These are phyloP conservation scores for Moricandia moricandioides DNA, from an alignment of 345 rosid species.

Conservation along the genomic window DNA sequence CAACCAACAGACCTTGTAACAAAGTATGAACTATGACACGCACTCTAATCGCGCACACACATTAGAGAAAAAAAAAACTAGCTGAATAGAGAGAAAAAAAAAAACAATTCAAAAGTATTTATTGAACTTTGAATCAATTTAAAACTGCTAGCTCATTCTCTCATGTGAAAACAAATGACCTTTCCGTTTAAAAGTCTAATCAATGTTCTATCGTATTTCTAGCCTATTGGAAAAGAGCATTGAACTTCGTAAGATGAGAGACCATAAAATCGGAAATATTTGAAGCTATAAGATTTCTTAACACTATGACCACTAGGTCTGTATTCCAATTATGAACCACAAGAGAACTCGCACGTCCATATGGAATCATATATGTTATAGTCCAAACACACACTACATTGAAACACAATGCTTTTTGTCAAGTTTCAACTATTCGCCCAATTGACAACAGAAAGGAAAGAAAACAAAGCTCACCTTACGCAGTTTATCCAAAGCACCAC, in stretches of 20 bases:
- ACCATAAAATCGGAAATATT: conserved; percentile 4
- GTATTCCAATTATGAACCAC: conserved; percentile 16
- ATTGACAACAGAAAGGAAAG: conserved; percentile 26
- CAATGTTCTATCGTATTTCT: conserved; percentile 6
- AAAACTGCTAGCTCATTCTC: conserved; percentile 15
- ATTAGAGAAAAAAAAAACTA: conserved; percentile 9
- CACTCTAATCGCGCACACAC: conserved; percentile 14
- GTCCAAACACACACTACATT: conserved; percentile 15
- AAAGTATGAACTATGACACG: conserved; percentile 1
- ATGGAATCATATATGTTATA: neutral
- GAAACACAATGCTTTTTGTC: conserved; percentile 7
- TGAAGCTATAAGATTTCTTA: neutral
- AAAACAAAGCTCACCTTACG: conserved; percentile 66
- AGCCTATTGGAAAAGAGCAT: conserved; percentile 12
- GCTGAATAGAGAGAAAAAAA: conserved; percentile 9
- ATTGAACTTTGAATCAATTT: neutral
- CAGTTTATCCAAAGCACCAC: conserved; percentile 93
- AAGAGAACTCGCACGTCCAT: neutral
- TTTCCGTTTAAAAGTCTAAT: neutral
- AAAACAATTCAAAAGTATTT: neutral
- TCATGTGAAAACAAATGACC: neutral
- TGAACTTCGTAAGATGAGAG: conserved; percentile 4
- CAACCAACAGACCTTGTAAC: conserved; percentile 15
- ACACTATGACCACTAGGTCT: conserved; percentile 9
- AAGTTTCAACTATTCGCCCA: conserved; percentile 15